Evolutionary conservation across 169 alveolate species (phyloP), one percentile per base, ranked within the genome.

Genomic region (Cryptosporidium xiaoi): DNA sequence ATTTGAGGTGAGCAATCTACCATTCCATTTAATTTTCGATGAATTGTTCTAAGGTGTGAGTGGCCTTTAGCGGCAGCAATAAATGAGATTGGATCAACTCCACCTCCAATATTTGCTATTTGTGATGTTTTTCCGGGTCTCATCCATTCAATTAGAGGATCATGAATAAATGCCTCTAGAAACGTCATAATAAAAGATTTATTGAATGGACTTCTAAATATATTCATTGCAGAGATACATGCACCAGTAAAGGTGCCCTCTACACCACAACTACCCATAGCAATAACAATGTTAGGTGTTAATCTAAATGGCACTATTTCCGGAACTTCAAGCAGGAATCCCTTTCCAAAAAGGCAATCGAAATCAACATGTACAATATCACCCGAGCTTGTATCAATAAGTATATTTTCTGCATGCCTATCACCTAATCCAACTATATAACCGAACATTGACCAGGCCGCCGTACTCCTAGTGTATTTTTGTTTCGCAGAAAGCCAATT

Each of bases 281-380:
- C 98, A 66, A 96, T 94, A 6, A 97, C 96, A 18, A 97, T 90
- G 96, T 97, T 98, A 71, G 98, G 96, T 0, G 99, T 98, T 68
- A 98, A 90, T 83, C 99, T 95, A 90, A 98, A 98, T 6, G 99
- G 99, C 34, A 97, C 98, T 67, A 95, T 94, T 92, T 98, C 99
- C 1, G 99, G 99, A 82, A 96, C 94, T 65, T 96, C 98, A 84
- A 98, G 94, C 82, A 91, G 91, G 94, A 95, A 92, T 2, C 99
- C 99, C 53, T 97, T 97, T 82, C 97, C 99, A 69, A 97, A 97
- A 51, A 98, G 96, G 93, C 99, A 98, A 50, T 98, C 99, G 92
- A 97, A 98, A 93, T 98, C 99, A 44, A 98, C 98, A 91, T 98
- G 99, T 36, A 98, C 94, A 48, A 97, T 93, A 65, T 96, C 96